Base-by-base conservation (phyloP, 805 yeast species). In the Kregervanrija delftensis region DNA sequence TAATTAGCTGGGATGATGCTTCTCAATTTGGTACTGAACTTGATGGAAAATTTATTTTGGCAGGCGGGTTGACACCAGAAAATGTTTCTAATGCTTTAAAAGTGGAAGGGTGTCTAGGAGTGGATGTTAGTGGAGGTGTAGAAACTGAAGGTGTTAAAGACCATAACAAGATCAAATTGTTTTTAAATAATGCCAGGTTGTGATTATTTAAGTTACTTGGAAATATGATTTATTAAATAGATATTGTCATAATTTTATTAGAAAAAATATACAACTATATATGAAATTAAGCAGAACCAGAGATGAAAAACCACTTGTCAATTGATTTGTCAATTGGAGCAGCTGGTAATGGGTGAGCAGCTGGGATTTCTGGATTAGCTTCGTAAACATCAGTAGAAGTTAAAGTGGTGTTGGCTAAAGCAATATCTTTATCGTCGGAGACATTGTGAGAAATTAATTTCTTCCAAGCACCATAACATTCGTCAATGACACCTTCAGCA, bases 281-380 rank as follows among this genome's bases (percentile, higher is more conserved):
- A 22, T 22, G 5, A 8, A 47, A 16, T 57, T 53, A 71, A 59
- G 73, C 72, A 53, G 79, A 72, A 71, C 91, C 93, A 49, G 91
- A 87, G 64, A 91, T 91, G 81, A 81, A 91, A 79, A 93, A 91
- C 99, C 99, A 91, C 74, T 91, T 91, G 79, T 91, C 98, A 65
- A 91, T 73, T 45, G 96, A 87, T 71, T 86, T 80, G 76, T 91
- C 99, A 67, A 93, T 87, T 69, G 96, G 95, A 52, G 95, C 96
- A 65, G 90, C 89, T 52, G 90, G 77, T 54, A 72, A 67, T 54
- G 84, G 79, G 57, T 77, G 59, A 58, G 86, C 95, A 47, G 77
- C 75, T 56, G 96, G 95, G 47, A 87, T 64, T 46, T 68, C 73
- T 47, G 70, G 56, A 43, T 68, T 69, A 44, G 74, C 54, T 44